Evolutionary conservation across 2,329 filamentous ascomycete genomes (phyloP), one percentile per base, ranked within the genome.

Genomic region (Madurella mycetomatis): DNA sequence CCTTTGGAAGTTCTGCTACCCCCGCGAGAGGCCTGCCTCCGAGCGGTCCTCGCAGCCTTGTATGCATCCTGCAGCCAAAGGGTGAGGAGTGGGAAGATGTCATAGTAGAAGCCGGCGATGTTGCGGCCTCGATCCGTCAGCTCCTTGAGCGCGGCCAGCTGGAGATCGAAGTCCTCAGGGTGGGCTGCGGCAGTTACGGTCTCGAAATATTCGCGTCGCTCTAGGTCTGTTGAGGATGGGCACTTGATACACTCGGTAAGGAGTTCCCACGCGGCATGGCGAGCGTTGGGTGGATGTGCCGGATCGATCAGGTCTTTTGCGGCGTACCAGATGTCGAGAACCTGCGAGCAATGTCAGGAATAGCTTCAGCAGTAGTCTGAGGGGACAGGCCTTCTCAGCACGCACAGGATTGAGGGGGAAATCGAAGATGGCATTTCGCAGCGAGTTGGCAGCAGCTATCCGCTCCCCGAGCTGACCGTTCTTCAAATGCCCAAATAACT

Each of bases 91-190:
- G 83, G 83, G 41, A 87, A 76, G 7, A 86, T 74, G 30, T 86
- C 81, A 66, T 86, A 86, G 60, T 87, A 83, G 61, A 88, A 87
- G 0, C 85, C 84, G 7, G 82, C 76, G 9, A 88, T 70, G 57
- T 84, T 76, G 47, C 83, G 83, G 19, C 84, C 85, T 51, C 78
- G 73, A 40, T 78, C 79, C 1, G 83, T 84, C 52, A 88, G 71
- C 51, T 85, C 80, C 31, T 81, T 75, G 17, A 88, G 73, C 15
- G 84, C 80, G 31, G 76, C 76, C n/a, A 88, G 77, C 66, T 87
- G 85, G 5, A 86, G 69, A 64, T 84, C 77, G 59, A 87, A 87
- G 65, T 88, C 85, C 39, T 86, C 81, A 1, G 78, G 73, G 57
- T 79, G 76, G 30, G 78, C 78, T 9, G 76, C 71, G 7, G 76